phyloP scores from a whole-genome alignment of 192 early-diverging fungal species.

The Rhizophlyctis rosea region DNA sequence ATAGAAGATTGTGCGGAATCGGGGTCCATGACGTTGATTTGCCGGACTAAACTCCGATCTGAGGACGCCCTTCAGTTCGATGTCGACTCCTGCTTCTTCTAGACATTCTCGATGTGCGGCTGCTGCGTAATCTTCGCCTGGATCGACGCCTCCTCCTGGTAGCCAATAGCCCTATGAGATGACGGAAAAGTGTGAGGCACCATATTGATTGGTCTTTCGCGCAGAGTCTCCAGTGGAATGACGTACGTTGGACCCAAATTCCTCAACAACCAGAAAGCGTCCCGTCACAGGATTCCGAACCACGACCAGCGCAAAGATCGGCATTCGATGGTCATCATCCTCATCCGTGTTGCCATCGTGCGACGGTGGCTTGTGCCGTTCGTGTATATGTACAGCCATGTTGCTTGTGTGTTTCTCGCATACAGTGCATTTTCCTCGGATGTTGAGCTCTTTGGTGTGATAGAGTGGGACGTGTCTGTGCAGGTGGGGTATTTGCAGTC shows the following conservation, averaged over 20 bases:
- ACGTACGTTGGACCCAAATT: too few relatives aligned
- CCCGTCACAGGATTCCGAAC: conserved; percentile 8
- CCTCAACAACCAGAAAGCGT: conserved; percentile 27
- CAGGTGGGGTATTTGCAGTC: too few relatives aligned
- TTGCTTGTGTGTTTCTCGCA: neutral
- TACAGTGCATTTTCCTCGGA: conserved; percentile 6
- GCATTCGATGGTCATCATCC: conserved; percentile 15
- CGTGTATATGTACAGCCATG: conserved; percentile 20
- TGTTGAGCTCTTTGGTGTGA: conserved; percentile 27
- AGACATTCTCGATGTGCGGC: conserved; percentile 23
- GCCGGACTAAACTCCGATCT: conserved; percentile 31
- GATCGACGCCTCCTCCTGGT: conserved; percentile 31
- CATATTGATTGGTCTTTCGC: conserved; percentile 14
- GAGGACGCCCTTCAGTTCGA: conserved; percentile 26
- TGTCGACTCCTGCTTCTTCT: conserved; percentile 28
- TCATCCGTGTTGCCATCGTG: too few relatives aligned
- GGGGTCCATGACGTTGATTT: conserved; percentile 14
- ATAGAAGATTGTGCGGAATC: conserved; percentile 33
- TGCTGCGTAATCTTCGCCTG: conserved; percentile 26
- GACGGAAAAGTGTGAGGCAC: too few relatives aligned
- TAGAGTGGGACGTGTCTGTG: conserved; percentile 22
- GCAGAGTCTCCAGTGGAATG: too few relatives aligned
- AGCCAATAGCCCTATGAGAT: conserved; percentile 36
- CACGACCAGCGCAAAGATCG: conserved; percentile 30
- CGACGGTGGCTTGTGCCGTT: conserved; percentile 6